Conservation (phyloP, 257 asterid genomes). For the Gentiana straminea region DNA sequence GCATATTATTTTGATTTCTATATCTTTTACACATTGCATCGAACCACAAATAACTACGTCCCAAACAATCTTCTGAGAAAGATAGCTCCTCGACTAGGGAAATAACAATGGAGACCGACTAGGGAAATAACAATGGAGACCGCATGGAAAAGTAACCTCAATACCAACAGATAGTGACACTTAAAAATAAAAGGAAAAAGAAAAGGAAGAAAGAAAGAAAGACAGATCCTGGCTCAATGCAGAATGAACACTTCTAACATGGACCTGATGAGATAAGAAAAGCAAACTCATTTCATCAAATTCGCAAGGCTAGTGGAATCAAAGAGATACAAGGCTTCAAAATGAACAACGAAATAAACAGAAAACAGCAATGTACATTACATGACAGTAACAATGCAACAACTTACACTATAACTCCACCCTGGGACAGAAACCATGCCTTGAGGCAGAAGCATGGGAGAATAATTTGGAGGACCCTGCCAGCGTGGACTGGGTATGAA, state of each 20-base stretch:
- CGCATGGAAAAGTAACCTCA: too few species aligned
- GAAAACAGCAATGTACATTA: constrained; percentile 3
- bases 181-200: too few species aligned
- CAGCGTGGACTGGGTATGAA: constrained; percentile 81
- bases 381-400: constrained; percentile 9
- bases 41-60: too few species aligned
- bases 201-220: too few species aligned
- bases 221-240: too few species aligned
- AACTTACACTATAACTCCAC: constrained; percentile 81
- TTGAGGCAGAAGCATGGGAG: constrained; percentile 84
- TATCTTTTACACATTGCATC: too few species aligned
- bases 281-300: background rate
- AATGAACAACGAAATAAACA: background rate
- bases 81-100: too few species aligned
- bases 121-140: too few species aligned
- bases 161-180: too few species aligned
- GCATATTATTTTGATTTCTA: too few species aligned
- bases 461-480: constrained; percentile 84
- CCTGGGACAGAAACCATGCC: constrained; percentile 84
- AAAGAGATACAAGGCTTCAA: background rate
- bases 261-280: background rate
- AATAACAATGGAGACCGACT: too few species aligned
- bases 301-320: background rate
- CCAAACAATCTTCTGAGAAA: too few species aligned
- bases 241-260: background rate